phyloP scores from a whole-genome alignment of 805 yeast species.

The Candida takata region DNA sequence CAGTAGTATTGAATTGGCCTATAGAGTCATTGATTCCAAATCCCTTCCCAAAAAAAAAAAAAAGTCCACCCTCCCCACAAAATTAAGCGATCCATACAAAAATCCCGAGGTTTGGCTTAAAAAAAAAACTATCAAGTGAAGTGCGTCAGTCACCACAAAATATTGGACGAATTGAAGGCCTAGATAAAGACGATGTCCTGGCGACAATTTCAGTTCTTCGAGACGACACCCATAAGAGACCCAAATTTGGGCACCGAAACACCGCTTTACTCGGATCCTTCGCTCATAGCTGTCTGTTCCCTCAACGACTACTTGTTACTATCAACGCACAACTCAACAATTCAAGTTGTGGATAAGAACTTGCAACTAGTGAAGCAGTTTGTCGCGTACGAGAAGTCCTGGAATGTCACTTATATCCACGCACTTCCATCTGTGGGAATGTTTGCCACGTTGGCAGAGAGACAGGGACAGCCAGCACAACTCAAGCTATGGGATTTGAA shows the following conservation, averaged over 20 bases:
- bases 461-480: conserved; percentile 60
- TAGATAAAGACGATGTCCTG: conserved; percentile 32
- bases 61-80: too few species aligned
- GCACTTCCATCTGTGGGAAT: conserved; percentile 41
- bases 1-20: too few species aligned
- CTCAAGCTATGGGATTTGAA: conserved; percentile 70
- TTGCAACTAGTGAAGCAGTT: conserved; percentile 45
- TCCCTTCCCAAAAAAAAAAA: too few species aligned
- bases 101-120: conserved; percentile 31
- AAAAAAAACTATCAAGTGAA: too few species aligned
- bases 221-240: conserved; percentile 74
- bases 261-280: conserved; percentile 75
- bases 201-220: conserved; percentile 86
- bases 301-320: conserved; percentile 50
- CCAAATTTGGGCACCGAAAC: conserved; percentile 58
- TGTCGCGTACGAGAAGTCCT: conserved; percentile 57
- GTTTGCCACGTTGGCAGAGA: conserved; percentile 68
- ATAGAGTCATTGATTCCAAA: too few species aligned
- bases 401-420: conserved; percentile 53
- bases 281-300: conserved; percentile 57
- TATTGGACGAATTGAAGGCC: too few species aligned
- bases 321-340: conserved; percentile 43
- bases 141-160: too few species aligned
- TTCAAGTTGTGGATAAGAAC: conserved; percentile 51
- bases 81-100: too few species aligned